Evolutionary conservation across 257 asterid genomes (phyloP).

Genomic region (Gentiana macrophylla): DNA sequence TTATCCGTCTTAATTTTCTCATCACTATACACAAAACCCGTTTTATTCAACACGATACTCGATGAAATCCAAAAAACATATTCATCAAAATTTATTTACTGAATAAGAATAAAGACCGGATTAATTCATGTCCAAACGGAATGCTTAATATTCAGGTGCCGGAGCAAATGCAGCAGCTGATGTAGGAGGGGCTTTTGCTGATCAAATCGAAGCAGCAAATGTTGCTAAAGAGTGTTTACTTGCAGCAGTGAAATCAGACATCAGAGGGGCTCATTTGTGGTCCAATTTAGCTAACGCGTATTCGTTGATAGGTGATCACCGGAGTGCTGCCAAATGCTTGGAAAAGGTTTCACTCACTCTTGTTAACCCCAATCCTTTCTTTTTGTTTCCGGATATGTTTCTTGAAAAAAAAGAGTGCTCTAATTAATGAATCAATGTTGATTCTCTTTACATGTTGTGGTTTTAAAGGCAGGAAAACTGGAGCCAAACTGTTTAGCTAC

Average conservation of each 20-base stretch:
- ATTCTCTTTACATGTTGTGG: constrained; percentile 5
- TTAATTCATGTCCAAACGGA: neutral
- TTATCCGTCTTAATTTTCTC: too few relatives aligned
- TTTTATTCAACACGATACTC: too few relatives aligned
- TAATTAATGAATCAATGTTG: neutral
- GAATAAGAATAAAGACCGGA: too few relatives aligned
- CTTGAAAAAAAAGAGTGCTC: too few relatives aligned
- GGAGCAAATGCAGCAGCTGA: constrained; percentile 80
- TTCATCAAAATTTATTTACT: too few relatives aligned
- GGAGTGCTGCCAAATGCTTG: constrained; percentile 78
- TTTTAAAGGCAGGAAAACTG: constrained; percentile 74
- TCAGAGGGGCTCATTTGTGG: constrained; percentile 89
- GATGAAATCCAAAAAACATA: too few relatives aligned
- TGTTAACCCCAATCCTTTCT: neutral
- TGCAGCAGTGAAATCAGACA: constrained; percentile 77
- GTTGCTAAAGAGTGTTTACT: constrained; percentile 91
- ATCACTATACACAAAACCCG: too few relatives aligned
- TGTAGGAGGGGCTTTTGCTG: constrained; percentile 32
- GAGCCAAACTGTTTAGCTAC: constrained; percentile 97
- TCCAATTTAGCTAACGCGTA: constrained; percentile 83
- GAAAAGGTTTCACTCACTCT: constrained; percentile 50
- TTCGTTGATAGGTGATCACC: constrained; percentile 74
- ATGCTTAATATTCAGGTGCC: constrained; percentile 41
- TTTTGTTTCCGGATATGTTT: too few relatives aligned
- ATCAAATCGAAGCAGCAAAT: constrained; percentile 43